phyloP scores from a whole-genome alignment of 208 protist species.

The Acanthamoeba lugdunensis region DNA sequence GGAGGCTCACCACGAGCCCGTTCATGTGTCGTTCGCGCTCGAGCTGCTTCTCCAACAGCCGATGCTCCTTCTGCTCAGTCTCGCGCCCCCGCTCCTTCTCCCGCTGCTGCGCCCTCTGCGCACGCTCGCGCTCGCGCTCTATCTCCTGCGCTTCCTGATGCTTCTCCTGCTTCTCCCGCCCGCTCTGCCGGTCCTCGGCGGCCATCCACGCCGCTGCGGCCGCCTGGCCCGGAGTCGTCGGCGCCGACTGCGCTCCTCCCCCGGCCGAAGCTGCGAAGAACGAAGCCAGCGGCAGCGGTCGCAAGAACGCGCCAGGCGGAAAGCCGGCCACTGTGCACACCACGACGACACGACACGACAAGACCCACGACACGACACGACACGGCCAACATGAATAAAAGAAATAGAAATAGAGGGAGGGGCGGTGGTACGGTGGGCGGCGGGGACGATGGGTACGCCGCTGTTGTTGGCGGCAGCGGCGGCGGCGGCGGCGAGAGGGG shows the following conservation, averaged over 20 bases:
- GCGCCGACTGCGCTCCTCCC: background rate
- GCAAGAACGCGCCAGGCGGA: background rate
- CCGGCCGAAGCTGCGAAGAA: background rate
- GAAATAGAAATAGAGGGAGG: background rate
- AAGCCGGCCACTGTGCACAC: background rate
- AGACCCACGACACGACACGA: too few relatives aligned
- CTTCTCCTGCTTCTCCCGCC: background rate
- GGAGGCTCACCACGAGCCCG: background rate
- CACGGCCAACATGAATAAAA: too few relatives aligned
- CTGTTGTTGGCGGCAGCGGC: background rate
- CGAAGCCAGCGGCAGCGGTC: background rate
- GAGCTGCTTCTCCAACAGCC: background rate
- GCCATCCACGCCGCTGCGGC: background rate
- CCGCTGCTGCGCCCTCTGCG: background rate
- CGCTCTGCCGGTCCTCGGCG: background rate
- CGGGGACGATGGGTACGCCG: background rate
- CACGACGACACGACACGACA: background rate
- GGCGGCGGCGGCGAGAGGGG: background rate
- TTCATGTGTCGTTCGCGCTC: conserved; percentile 28
- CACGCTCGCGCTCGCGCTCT: background rate
- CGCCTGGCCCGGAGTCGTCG: background rate
- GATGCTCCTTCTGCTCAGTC: conserved; percentile 1
- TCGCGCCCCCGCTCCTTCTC: background rate
- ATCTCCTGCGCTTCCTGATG: background rate
- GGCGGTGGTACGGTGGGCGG: background rate